phyloP scores from a whole-genome alignment of 495 filamentous ascomycete species.

The Margaritispora aquatica region DNA sequence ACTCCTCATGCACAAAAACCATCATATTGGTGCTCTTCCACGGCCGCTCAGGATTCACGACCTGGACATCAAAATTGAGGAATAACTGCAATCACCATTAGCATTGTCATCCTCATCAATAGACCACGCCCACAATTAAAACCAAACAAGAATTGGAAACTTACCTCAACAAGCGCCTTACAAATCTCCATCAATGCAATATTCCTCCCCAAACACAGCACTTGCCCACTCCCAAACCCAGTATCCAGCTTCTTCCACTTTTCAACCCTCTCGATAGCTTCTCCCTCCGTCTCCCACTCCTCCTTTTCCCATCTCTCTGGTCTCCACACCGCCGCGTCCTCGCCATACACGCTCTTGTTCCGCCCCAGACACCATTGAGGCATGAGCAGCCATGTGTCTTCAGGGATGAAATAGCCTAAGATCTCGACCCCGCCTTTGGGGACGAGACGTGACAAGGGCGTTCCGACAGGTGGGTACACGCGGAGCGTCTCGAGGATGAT shows the following conservation, averaged over 20 bases:
- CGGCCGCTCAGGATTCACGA: constrained; percentile 42
- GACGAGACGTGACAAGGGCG: constrained; percentile 34
- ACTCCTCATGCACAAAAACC: background rate
- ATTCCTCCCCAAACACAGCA: constrained; percentile 35
- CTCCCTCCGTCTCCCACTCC: constrained; percentile 3
- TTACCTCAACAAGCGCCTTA: constrained; percentile 50
- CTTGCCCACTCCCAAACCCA: constrained; percentile 36
- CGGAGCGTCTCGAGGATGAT: constrained; percentile 46
- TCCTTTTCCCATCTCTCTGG: constrained; percentile 47
- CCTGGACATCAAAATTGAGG: constrained; percentile 44
- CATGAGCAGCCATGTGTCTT: constrained; percentile 38
- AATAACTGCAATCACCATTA: constrained; percentile 24
- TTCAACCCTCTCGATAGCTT: constrained; percentile 16
- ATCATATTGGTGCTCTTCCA: constrained; percentile 22
- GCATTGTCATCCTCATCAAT: background rate
- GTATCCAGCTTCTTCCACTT: constrained; percentile 33
- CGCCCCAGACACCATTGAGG: constrained; percentile 23
- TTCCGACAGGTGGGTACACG: constrained; percentile 30
- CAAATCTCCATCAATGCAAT: constrained; percentile 40
- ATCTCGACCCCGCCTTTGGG: constrained; percentile 42
- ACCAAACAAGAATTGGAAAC: background rate
- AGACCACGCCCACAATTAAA: background rate
- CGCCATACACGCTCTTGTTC: constrained; percentile 37
- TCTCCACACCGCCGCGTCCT: constrained; percentile 39
- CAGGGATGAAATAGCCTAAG: constrained; percentile 43